Percentiles rank a stretch among this genome's conserved stretches.
These are phyloP conservation scores for Akanthomyces lecanii DNA, from an alignment of 2,329 filamentous ascomycete species.

Conservation along the genomic window DNA sequence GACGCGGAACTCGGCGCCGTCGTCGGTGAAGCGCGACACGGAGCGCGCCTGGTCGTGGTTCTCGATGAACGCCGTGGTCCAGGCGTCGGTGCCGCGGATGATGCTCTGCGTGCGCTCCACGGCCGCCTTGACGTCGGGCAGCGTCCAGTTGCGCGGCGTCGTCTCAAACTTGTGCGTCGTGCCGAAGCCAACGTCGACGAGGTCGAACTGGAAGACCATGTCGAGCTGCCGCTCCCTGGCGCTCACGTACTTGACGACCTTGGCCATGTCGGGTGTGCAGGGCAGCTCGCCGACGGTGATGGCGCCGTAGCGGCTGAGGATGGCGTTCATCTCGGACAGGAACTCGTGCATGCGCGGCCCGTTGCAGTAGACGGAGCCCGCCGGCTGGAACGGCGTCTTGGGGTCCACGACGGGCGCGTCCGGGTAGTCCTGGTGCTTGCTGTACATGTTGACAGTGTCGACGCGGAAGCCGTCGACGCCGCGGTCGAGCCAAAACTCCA, in stretches of 20 bases:
- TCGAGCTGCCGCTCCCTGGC: constrained; percentile 56
- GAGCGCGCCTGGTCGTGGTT: constrained; percentile 62
- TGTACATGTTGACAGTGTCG: constrained; percentile 71
- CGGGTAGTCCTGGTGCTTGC: constrained; percentile 55
- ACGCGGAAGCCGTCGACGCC: constrained; percentile 72
- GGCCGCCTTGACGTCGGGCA: constrained; percentile 45
- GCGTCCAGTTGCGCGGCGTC: constrained; percentile 38
- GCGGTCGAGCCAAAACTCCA: constrained; percentile 74
- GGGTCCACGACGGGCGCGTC: constrained; percentile 53
- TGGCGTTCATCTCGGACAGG: constrained; percentile 59
- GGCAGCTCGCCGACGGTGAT: constrained; percentile 70
- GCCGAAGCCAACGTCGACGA: constrained; percentile 57
- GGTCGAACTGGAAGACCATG: constrained; percentile 67
- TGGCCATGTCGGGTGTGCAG: constrained; percentile 52
- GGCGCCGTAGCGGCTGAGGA: constrained; percentile 58
- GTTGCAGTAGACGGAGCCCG: constrained; percentile 57
- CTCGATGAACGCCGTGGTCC: constrained; percentile 62
- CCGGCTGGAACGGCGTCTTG: constrained; percentile 47
- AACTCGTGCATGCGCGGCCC: constrained; percentile 67
- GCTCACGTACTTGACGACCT: constrained; percentile 58
- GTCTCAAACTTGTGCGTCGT: constrained; percentile 50
- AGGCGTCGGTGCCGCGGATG: constrained; percentile 51
- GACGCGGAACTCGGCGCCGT: constrained; percentile 43
- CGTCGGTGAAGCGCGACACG: constrained; percentile 51
- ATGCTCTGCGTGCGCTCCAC: constrained; percentile 48